These are phyloP conservation scores for Colletotrichum tropicale DNA, from an alignment of 2,329 filamentous ascomycete genomes.

Conservation along the genomic window DNA sequence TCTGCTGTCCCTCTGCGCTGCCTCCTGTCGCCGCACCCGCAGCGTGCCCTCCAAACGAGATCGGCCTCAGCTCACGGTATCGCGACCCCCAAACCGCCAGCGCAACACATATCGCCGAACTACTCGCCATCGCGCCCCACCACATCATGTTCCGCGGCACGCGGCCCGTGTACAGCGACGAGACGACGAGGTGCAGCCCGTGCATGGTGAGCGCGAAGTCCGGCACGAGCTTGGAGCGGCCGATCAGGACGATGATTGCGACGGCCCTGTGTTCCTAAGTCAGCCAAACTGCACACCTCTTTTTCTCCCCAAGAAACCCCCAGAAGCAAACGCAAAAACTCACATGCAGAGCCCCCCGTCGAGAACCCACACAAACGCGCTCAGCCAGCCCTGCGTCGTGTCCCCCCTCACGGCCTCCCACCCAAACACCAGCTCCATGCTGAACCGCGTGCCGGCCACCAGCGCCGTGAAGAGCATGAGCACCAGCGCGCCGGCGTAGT, in stretches of 20 bases:
- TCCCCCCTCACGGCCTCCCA: conserved; percentile 65
- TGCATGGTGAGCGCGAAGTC: conserved; percentile 94
- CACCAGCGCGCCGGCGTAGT: conserved; percentile 55
- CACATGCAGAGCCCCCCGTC: conserved; percentile 59
- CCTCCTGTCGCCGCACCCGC: conserved; percentile 27
- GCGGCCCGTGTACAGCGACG: conserved; percentile 77
- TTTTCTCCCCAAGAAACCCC: no score
- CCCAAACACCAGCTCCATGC: conserved; percentile 58
- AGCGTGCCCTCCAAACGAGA: conserved; percentile 76
- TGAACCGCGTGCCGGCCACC: conserved; percentile 61
- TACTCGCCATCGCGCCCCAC: conserved; percentile 71
- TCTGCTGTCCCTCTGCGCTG: conserved; percentile 24
- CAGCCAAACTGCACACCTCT: no score
- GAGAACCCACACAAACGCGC: conserved; percentile 62
- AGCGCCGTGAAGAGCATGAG: conserved; percentile 64
- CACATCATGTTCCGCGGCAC: conserved; percentile 82
- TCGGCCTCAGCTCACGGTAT: conserved; percentile 87
- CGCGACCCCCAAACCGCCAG: conserved; percentile 90
- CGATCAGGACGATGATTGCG: conserved; percentile 81
- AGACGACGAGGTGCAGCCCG: conserved; percentile 78
- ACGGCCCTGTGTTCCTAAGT: conserved; percentile 64
- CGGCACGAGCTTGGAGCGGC: conserved; percentile 90
- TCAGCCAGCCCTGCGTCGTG: conserved; percentile 65
- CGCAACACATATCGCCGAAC: conserved; percentile 51
- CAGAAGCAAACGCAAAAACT: conserved; percentile 23